phyloP scores from a whole-genome alignment of 2,329 filamentous ascomycete genomes.

The Fusarium staphyleae region DNA sequence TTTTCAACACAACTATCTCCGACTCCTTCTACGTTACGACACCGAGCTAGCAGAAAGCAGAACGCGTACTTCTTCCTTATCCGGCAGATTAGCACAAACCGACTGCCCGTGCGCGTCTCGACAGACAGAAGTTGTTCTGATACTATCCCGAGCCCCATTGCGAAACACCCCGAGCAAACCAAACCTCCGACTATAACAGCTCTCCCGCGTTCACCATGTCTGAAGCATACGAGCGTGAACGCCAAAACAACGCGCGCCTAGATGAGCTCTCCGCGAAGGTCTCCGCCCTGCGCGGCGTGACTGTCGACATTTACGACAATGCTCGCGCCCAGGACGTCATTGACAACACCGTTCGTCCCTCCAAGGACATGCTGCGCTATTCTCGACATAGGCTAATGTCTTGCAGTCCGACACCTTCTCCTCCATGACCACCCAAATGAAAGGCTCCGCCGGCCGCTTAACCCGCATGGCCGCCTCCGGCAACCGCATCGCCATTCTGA shows the following conservation, averaged over 20 bases:
- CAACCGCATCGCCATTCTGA: constrained; percentile 90
- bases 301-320: constrained; percentile 97
- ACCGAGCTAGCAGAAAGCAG: not conserved
- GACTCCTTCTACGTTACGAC: not conserved
- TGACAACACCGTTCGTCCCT: constrained; percentile 75
- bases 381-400: constrained; percentile 10
- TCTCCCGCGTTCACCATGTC: constrained; percentile 60
- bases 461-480: constrained; percentile 90
- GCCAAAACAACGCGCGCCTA: constrained; percentile 94
- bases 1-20: not conserved
- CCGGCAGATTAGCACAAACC: not conserved
- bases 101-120: not conserved
- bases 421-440: constrained; percentile 80
- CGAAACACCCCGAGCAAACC: not conserved
- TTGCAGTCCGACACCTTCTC: constrained; percentile 86
- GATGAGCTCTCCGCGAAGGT: constrained; percentile 92
- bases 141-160: not conserved
- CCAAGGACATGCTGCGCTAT: not conserved
- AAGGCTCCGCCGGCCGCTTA: constrained; percentile 81
- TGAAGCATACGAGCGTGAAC: constrained; percentile 79
- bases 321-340: constrained; percentile 88
- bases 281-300: constrained; percentile 88
- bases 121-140: not conserved
- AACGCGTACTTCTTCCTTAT: not conserved
- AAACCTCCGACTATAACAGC: not conserved